phyloP scores from a whole-genome alignment of 805 yeast genomes.

The Yamadazyma kitorensis region DNA sequence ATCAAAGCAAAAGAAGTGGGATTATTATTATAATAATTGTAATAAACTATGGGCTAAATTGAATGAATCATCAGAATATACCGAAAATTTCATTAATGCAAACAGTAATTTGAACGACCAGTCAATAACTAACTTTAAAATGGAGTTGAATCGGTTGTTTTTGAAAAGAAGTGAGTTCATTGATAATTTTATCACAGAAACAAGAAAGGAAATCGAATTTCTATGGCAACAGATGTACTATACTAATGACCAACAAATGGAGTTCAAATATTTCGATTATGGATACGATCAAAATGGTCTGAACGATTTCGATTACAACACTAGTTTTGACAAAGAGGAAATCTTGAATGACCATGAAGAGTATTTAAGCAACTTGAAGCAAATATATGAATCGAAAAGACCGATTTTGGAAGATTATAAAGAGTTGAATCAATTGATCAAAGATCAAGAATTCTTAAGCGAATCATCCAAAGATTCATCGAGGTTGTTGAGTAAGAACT shows the following conservation, averaged over 20 bases:
- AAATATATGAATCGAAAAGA: conserved; percentile 47
- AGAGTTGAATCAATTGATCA: conserved; percentile 51
- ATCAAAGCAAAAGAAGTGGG: conserved; percentile 35
- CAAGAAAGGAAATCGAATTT: conserved; percentile 55
- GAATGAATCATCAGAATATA: conserved; percentile 42
- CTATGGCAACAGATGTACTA: conserved; percentile 65
- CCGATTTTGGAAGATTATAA: conserved; percentile 57
- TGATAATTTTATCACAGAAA: conserved; percentile 62
- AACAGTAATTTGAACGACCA: conserved; percentile 48
- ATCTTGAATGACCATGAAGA: conserved; percentile 61
- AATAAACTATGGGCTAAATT: conserved; percentile 54
- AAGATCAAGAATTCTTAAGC: conserved; percentile 60
- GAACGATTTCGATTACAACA: conserved; percentile 31
- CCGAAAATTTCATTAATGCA: conserved; percentile 40
- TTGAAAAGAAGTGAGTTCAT: conserved; percentile 61
- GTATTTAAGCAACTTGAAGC: conserved; percentile 53
- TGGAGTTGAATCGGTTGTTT: conserved; percentile 56
- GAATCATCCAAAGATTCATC: conserved; percentile 78
- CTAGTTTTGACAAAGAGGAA: conserved; percentile 51
- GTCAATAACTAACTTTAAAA: conserved; percentile 49
- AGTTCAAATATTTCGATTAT: conserved; percentile 40
- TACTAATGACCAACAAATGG: conserved; percentile 46
- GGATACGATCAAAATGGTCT: too few relatives aligned
- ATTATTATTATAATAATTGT: conserved; percentile 40
- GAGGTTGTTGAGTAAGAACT: conserved; percentile 68